phyloP scores from a whole-genome alignment of 2,329 filamentous ascomycete genomes.

The Trichoderma guizhouense region DNA sequence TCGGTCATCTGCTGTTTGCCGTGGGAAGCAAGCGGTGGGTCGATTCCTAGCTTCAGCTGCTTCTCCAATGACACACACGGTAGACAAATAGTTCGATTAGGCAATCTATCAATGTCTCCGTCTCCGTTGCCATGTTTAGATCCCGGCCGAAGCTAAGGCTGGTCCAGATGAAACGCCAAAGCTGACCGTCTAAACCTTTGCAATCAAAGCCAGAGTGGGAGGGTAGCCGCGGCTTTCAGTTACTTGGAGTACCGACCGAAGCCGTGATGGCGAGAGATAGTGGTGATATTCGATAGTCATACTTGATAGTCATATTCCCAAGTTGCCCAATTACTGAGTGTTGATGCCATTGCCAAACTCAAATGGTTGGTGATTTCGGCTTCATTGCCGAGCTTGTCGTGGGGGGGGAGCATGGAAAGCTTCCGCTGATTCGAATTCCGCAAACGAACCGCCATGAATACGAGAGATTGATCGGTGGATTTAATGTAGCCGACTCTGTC shows the following conservation, averaged over 20 bases:
- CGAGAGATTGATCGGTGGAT: not conserved
- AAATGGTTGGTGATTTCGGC: not conserved
- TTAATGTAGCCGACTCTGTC: not conserved
- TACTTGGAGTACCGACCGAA: not conserved
- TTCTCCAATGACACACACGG: not conserved
- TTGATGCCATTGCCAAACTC: not conserved
- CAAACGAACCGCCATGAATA: not conserved
- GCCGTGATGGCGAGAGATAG: not conserved
- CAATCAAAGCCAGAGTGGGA: not conserved
- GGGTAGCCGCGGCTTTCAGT: not conserved
- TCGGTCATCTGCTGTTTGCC: not conserved
- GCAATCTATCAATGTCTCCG: not conserved
- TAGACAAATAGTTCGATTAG: not conserved
- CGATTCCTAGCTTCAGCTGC: not conserved
- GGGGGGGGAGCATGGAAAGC: not conserved
- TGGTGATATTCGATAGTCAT: not conserved
- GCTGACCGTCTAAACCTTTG: not conserved
- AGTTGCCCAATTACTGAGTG: not conserved
- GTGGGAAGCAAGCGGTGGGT: not conserved
- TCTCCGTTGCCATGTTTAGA: not conserved
- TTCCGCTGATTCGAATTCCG: not conserved
- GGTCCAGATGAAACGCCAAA: not conserved
- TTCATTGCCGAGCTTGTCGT: not conserved
- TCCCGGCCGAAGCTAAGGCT: not conserved
- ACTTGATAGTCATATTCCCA: not conserved